Evolutionary conservation across 805 yeast species (phyloP), one percentile per base, ranked within the genome.

Genomic region (Ogataea corticis): DNA sequence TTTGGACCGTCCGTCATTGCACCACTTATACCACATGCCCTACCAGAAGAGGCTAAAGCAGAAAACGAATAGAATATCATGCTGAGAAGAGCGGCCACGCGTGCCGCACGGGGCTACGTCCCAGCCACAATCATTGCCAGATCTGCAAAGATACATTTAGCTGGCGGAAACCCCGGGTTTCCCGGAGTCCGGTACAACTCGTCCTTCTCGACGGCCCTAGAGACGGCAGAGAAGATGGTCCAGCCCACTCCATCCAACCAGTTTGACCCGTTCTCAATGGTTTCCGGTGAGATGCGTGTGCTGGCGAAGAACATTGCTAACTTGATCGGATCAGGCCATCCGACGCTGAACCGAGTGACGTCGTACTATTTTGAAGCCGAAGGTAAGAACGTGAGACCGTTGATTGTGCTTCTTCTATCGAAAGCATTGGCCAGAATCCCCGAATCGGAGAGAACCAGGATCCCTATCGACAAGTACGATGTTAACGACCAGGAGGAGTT

Each of bases 351-450:
- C 67, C 76, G 95, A 54, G 96, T 92, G 3, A 84, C 96, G n/a
- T 80, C 89, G 29, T 94, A 94, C 69, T 94, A 94, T 69, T 94
- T 94, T 57, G 96, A 91, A 67, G 87, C 94, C 15, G 96, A 92
- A 62, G 98, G 99, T 6, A 94, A 94, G 66, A 95, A 91, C 61
- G 89, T 94, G 15, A 76, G 99, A 47, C 99, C 99, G 1, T 69
- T 94, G 53, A 79, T 94, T 48, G 98, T 94, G 11, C 71, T 94
- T 46, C 69, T 94, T 39, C 71, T 94, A 42, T 80, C 95, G 29
- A 85, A 89, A 58, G 94, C 97, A 3, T 72, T 92, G 44, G 76
- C 85, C 49, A 73, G 76, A 49, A 87, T 91, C 33, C 97, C 97
- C 2, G 51, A 72, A 13, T 75, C 73, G 21, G 72, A 87, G 61